A percentile compares a stretch with the other conserved stretches of the same genome.
Conservation (phyloP, 768 basidiomycete species). For the Boletus insuetus region DNA sequence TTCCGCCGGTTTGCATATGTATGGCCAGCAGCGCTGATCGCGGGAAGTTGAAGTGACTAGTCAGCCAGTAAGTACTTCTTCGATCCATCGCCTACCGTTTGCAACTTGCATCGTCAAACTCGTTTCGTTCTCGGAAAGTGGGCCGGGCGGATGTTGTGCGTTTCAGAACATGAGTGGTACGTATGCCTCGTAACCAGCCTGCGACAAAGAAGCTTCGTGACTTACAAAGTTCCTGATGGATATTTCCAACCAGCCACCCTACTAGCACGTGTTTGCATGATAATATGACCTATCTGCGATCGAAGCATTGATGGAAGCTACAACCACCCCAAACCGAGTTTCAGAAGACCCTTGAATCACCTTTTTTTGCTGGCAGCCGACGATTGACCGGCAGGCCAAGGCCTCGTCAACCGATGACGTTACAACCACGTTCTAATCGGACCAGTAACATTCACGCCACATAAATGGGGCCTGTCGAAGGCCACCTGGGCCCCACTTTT, state of each 20-base stretch:
- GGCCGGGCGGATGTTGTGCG: not conserved
- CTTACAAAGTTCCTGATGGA: not conserved
- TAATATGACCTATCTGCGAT: not conserved
- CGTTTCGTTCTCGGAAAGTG: no score
- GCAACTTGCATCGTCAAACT: not conserved
- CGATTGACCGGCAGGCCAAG: no score
- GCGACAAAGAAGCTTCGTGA: not conserved
- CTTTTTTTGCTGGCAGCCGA: no score
- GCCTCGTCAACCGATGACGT: not conserved
- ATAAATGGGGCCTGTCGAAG: slow-evolving; percentile 1
- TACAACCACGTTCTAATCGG: not conserved
- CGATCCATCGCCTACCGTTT: no score
- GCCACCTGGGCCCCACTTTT: no score
- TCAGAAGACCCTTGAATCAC: no score
- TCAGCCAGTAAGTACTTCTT: no score
- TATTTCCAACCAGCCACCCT: not conserved
- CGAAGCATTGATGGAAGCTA: not conserved
- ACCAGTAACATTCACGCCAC: not conserved
- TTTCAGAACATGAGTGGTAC: not conserved
- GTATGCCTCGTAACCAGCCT: not conserved
- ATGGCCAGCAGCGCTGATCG: no score
- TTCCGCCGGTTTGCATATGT: no score
- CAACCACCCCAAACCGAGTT: no score
- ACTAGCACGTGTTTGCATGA: not conserved
- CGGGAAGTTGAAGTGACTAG: no score